Base-by-base conservation (phyloP, 176 grass and related monocot species). In the Guadua angustifolia region DNA sequence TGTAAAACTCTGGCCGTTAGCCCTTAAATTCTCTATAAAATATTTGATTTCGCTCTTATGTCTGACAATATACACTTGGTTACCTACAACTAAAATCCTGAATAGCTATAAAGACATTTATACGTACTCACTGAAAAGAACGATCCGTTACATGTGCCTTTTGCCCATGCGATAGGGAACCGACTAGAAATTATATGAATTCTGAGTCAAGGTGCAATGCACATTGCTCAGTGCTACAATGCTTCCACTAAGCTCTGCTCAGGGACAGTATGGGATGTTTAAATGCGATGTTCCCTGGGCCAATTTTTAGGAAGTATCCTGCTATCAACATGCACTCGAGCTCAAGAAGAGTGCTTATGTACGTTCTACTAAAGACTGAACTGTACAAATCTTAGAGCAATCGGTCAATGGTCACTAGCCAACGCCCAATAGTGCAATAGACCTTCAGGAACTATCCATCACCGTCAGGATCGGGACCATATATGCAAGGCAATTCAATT, bases 151-250 rank as follows among this genome's bases (percentile, higher is more conserved):
- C n/a, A n/a, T n/a, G 1, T 11, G 1, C 24, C 2, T 46, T 79
- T 49, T 32, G 59, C 59, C 76, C 76, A 65, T 65, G 44, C 60
- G 18, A 59, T 36, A 47, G 43, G 35, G 73, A 58, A 38, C 19
- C 29, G 73, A 42, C 53, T 52, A 40, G 15, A 78, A 76, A 49
- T 18, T 1, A 10, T 64, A n/a, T 19, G 39, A 46, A 19, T 46
- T 12, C 12, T 6, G 9, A 7, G 16, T 12, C 36, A 12, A 40
- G 68, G 10, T 44, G 68, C 68, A 22, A 46, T 70, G 26, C 50
- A 52, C 47, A 29, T 13, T 14, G 59, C 59, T 14, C 5, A 26
- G 5, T 63, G 25, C 11, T 15, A 15, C 59, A 2, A 50, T 17
- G 44, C 24, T 50, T 47, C 69, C 69, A 72, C 44, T 3, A 25